Evolutionary conservation across 768 basidiomycete species (phyloP).

Genomic region (Russula sp.): DNA sequence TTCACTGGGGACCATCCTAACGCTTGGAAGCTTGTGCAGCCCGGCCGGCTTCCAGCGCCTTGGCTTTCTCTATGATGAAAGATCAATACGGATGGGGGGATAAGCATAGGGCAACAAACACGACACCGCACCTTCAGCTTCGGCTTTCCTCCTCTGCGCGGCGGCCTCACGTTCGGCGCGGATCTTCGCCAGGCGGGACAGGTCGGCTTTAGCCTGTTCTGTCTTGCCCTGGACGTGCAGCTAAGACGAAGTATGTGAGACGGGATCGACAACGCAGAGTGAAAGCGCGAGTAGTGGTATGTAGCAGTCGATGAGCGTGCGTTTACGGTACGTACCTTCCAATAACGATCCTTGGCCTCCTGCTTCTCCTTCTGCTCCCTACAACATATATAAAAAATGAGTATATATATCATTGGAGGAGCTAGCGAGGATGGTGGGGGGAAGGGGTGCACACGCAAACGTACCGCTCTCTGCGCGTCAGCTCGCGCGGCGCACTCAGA

Average conservation of each 20-base stretch:
- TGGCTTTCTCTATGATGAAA: slow-evolving; percentile 6
- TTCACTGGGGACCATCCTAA: background rate
- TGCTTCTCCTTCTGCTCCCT: slow-evolving; percentile 92
- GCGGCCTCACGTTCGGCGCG: slow-evolving; percentile 83
- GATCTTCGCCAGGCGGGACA: slow-evolving; percentile 80
- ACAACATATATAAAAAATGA: background rate
- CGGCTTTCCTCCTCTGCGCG: slow-evolving; percentile 80
- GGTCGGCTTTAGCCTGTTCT: slow-evolving; percentile 80
- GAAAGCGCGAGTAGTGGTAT: background rate
- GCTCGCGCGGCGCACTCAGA: slow-evolving; percentile 53
- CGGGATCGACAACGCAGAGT: too few species aligned
- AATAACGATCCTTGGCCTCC: slow-evolving; percentile 80
- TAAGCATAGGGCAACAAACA: too few species aligned
- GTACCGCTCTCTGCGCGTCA: slow-evolving; percentile 60
- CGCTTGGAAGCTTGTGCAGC: slow-evolving; percentile 8
- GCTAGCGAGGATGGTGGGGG: too few species aligned
- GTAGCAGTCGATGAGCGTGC: background rate
- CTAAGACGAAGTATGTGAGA: slow-evolving; percentile 33
- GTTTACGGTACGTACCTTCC: slow-evolving; percentile 53
- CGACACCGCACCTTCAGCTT: slow-evolving; percentile 52
- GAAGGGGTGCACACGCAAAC: slow-evolving; percentile 6
- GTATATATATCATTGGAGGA: too few species aligned
- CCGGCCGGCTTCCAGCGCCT: slow-evolving; percentile 6
- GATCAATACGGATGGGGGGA: background rate
- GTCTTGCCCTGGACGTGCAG: slow-evolving; percentile 80